Evolutionary conservation across 2,329 filamentous ascomycete genomes (phyloP).

Genomic region (Neocucurbitaria cava): DNA sequence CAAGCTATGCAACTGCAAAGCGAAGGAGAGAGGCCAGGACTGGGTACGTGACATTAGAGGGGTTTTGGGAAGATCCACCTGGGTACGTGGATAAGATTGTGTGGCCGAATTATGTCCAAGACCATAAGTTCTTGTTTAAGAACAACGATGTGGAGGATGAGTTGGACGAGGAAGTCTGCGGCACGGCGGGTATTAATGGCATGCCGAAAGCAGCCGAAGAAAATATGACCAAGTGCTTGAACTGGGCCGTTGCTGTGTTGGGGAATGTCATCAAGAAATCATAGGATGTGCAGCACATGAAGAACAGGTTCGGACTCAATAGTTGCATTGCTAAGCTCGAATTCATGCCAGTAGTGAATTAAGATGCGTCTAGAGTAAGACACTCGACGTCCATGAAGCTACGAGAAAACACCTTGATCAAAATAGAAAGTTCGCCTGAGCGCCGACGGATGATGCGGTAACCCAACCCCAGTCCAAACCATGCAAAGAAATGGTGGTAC

Average conservation of each 20-base stretch:
- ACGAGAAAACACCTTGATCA: neutral
- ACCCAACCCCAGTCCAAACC: constrained; percentile 8
- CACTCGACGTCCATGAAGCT: neutral
- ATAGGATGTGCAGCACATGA: neutral
- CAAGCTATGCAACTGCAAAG: constrained; percentile 67
- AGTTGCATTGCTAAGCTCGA: constrained; percentile 11
- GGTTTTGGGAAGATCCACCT: constrained; percentile 94
- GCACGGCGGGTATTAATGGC: constrained; percentile 33
- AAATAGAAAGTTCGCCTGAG: constrained; percentile 18
- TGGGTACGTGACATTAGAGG: constrained; percentile 80
- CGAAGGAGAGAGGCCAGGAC: constrained; percentile 70
- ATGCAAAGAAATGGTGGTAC: constrained; percentile 25
- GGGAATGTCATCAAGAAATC: constrained; percentile 22
- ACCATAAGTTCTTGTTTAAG: constrained; percentile 82
- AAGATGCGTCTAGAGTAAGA: neutral
- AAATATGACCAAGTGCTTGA: constrained; percentile 41
- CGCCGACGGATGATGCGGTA: constrained; percentile 14
- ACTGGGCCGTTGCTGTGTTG: constrained; percentile 40
- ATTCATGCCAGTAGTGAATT: neutral
- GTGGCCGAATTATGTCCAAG: constrained; percentile 89
- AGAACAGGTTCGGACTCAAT: neutral
- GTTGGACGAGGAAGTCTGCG: constrained; percentile 54
- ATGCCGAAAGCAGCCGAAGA: constrained; percentile 51
- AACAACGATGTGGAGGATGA: constrained; percentile 68
- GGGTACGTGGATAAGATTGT: constrained; percentile 94